Percentiles rank a stretch among this genome's conserved stretches.
Evolutionary conservation across 2,329 filamentous ascomycete species (phyloP).

Genomic region (Pyricularia sp.): DNA sequence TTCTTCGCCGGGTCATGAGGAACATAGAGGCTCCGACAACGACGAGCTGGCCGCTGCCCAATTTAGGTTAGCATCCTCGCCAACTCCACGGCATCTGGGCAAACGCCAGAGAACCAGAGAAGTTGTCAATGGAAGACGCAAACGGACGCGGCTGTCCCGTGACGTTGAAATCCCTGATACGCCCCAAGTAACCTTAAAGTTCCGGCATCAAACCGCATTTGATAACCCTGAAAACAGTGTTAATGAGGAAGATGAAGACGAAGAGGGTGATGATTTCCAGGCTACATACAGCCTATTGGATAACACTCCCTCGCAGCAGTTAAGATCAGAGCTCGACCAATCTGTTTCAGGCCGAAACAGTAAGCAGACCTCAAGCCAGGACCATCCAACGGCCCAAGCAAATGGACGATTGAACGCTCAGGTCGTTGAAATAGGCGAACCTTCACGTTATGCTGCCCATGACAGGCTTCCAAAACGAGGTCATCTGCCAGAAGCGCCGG

Average conservation of each 20-base stretch:
- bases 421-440: background rate
- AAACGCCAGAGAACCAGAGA: background rate
- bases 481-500: background rate
- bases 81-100: background rate
- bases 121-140: background rate
- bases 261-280: background rate
- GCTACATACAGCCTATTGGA: background rate
- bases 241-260: background rate
- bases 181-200: constrained; percentile 1
- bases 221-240: background rate
- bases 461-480: background rate
- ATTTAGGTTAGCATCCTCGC: background rate
- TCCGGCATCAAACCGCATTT: background rate
- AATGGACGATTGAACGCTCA: background rate
- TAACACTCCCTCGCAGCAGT: background rate
- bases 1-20: background rate
- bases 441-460: background rate
- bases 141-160: background rate
- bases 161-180: constrained; percentile 4
- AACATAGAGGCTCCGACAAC: background rate
- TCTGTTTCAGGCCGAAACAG: background rate
- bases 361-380: background rate
- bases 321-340: background rate
- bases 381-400: background rate
- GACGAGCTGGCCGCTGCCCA: background rate